A percentile compares a stretch with the other conserved stretches of the same genome.
phyloP scores from a whole-genome alignment of 768 basidiomycete species.

The Gloeostereum incarnatum region DNA sequence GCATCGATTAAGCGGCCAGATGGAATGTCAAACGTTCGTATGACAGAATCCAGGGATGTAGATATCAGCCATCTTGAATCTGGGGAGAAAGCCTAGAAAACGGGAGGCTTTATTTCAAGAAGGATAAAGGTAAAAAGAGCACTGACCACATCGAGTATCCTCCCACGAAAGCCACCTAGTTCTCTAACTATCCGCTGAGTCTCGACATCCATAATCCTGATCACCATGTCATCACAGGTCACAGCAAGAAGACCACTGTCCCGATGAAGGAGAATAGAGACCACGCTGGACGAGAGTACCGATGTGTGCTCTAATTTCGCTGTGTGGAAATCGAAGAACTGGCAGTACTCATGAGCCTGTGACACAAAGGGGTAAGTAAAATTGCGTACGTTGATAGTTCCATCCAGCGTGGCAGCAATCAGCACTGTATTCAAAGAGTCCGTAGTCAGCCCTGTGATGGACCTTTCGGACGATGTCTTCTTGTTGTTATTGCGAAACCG shows the following conservation, averaged over 20 bases:
- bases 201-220: slow-evolving; percentile 89
- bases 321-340: slow-evolving; percentile 98
- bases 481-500: slow-evolving; percentile 29
- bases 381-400: slow-evolving; percentile 72
- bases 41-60: slow-evolving; percentile 82
- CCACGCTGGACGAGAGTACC: slow-evolving; percentile 56
- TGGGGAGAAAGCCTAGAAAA: slow-evolving; percentile 76
- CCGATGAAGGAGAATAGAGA: slow-evolving; percentile 68
- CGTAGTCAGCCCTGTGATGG: slow-evolving; percentile 75
- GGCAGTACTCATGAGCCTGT: slow-evolving; percentile 2
- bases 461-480: slow-evolving; percentile 35
- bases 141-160: slow-evolving; percentile 83
- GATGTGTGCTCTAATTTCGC: slow-evolving; percentile 64
- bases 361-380: not conserved
- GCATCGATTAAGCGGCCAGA: slow-evolving; percentile 89
- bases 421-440: slow-evolving; percentile 79
- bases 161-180: slow-evolving; percentile 70
- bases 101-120: slow-evolving; percentile 4
- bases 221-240: slow-evolving; percentile 76
- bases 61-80: slow-evolving; percentile 92
- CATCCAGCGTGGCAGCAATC: slow-evolving; percentile 82
- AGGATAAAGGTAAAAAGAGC: not conserved
- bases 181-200: slow-evolving; percentile 84
- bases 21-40: slow-evolving; percentile 94
- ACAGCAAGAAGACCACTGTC: slow-evolving; percentile 80